Conservation (phyloP, 2,329 filamentous ascomycete genomes). For the Aspergillus pseudotamarii region DNA sequence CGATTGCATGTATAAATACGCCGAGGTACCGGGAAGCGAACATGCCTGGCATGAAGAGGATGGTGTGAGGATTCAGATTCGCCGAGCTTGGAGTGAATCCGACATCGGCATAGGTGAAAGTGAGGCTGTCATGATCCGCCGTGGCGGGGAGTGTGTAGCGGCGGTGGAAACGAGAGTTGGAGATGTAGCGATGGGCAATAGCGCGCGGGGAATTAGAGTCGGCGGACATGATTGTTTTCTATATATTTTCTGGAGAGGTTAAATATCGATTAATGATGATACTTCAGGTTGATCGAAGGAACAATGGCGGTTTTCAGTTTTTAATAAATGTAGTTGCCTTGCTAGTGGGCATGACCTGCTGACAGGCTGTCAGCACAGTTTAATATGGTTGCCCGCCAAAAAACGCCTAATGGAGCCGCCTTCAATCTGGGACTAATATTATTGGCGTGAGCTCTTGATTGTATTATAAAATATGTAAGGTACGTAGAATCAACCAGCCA, state of each 20-base stretch:
- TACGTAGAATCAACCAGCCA: neutral
- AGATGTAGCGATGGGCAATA: constrained; percentile 15
- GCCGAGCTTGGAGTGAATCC: constrained; percentile 13
- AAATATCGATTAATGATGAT: constrained; percentile 3
- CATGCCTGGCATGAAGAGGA: constrained; percentile 32
- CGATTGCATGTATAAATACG: constrained; percentile 25
- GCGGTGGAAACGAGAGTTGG: constrained; percentile 24
- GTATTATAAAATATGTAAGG: neutral
- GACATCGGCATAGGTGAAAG: constrained; percentile 27
- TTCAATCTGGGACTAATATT: too few relatives aligned
- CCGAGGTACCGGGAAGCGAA: constrained; percentile 29
- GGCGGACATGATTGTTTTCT: neutral
- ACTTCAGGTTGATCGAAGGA: neutral
- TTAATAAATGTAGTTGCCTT: neutral
- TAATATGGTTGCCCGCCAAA: too few relatives aligned
- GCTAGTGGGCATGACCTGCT: neutral
- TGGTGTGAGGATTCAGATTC: neutral
- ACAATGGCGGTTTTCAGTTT: neutral
- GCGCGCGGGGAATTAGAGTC: constrained; percentile 1
- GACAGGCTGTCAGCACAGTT: neutral
- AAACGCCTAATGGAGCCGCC: too few relatives aligned
- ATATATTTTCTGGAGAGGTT: too few relatives aligned
- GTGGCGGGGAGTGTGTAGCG: constrained; percentile 19
- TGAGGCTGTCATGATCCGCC: constrained; percentile 20
- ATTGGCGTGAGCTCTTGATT: neutral